Conservation (phyloP, 2,329 filamentous ascomycete species). For the Fusarium sp. region DNA sequence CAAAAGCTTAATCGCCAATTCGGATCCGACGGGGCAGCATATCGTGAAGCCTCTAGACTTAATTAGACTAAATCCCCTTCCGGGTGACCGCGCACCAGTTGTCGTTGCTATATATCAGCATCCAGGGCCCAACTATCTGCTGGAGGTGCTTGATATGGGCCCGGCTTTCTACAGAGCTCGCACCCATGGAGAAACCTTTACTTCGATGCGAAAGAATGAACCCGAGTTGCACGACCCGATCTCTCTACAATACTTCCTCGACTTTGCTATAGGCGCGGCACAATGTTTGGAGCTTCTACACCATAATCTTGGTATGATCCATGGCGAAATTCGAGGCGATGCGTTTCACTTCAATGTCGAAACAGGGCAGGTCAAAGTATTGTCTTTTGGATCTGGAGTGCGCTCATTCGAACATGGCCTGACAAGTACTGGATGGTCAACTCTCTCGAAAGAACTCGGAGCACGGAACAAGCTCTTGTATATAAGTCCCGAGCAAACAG, state of each 20-base stretch:
- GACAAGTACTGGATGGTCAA: conserved; percentile 86
- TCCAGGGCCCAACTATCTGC: conserved; percentile 78
- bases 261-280: conserved; percentile 89
- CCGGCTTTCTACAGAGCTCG: conserved; percentile 74
- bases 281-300: conserved; percentile 92
- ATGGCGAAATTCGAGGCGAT: conserved; percentile 90
- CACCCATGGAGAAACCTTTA: conserved; percentile 63
- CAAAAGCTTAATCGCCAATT: conserved; percentile 75
- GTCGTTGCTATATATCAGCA: conserved; percentile 85
- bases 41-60: conserved; percentile 86
- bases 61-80: conserved; percentile 73
- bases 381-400: conserved; percentile 87
- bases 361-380: conserved; percentile 77
- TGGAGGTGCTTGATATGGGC: conserved; percentile 78
- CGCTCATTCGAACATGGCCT: conserved; percentile 92
- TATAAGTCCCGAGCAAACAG: conserved; percentile 94
- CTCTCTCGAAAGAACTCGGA: conserved; percentile 82
- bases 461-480: conserved; percentile 91
- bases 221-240: conserved; percentile 68
- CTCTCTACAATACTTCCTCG: conserved; percentile 80
- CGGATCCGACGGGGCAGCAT: conserved; percentile 78
- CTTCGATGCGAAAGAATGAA: conserved; percentile 57
- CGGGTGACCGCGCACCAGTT: conserved; percentile 76
- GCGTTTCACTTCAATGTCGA: conserved; percentile 87
- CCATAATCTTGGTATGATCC: conserved; percentile 85